Conservation (phyloP, 169 alveolate genomes). For the Haemoproteus tartakovskyi region DNA sequence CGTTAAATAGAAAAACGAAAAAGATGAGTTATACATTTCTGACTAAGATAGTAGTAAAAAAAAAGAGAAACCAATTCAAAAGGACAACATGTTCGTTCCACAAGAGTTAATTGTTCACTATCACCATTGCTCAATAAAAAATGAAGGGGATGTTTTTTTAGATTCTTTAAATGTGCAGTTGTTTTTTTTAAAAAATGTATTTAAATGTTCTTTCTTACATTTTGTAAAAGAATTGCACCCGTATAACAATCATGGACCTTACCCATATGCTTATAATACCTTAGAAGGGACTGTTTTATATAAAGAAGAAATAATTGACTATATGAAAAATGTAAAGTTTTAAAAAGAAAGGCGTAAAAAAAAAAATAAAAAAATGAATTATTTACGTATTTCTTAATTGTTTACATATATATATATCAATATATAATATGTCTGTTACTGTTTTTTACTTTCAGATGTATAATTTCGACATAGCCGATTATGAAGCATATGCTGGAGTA, state of each 20-base stretch:
- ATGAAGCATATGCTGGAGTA: conserved; percentile 48
- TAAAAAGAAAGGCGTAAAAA: too few species aligned
- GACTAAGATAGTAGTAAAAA: too few species aligned
- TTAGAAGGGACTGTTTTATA: conserved; percentile 47
- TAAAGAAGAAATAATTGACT: conserved; percentile 47
- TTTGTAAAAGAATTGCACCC: conserved; percentile 59
- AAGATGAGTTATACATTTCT: too few species aligned
- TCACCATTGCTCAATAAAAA: conserved; percentile 51
- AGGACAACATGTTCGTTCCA: too few species aligned
- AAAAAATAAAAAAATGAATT: not conserved
- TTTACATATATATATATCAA: too few species aligned
- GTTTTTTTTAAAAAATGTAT: conserved; percentile 48
- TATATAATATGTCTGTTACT: not conserved
- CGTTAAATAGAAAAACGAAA: too few species aligned
- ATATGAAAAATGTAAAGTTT: conserved; percentile 65
- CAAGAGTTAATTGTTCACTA: conserved; percentile 65
- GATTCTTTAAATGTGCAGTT: conserved; percentile 48
- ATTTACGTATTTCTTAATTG: not conserved
- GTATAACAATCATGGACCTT: conserved; percentile 37
- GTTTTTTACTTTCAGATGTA: conserved; percentile 22
- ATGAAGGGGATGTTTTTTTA: conserved; percentile 55
- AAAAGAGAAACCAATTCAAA: too few species aligned
- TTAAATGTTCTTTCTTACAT: conserved; percentile 43
- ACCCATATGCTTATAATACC: conserved; percentile 64
- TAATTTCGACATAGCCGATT: conserved; percentile 24